Conservation (phyloP, 1,284 basidiomycete species). For the Ceratorhiza oryzae-sativae region DNA sequence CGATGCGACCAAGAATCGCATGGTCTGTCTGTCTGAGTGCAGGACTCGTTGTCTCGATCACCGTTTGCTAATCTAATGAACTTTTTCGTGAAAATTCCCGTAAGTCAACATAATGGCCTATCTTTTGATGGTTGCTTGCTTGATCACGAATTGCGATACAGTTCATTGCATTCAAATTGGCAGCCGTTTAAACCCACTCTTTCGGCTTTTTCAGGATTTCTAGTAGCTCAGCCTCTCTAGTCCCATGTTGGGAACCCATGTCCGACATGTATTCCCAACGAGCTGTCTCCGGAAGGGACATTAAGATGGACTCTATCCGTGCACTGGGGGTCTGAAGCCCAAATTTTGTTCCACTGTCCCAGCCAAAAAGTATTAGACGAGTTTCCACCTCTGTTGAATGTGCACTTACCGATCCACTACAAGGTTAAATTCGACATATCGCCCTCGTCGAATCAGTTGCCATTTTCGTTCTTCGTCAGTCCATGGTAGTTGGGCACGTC, state of each 20-base stretch:
- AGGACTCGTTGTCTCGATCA: too few species aligned
- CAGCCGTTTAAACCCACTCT: conserved; percentile 68
- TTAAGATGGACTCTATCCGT: conserved; percentile 90
- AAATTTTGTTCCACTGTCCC: conserved; percentile 72
- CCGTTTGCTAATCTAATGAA: too few species aligned
- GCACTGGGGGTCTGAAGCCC: conserved; percentile 91
- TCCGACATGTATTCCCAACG: conserved; percentile 95
- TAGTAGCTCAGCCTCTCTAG: conserved; percentile 74
- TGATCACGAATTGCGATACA: conserved; percentile 33
- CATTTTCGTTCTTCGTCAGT: conserved; percentile 76
- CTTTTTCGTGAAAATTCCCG: too few species aligned
- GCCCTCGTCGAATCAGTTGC: conserved; percentile 88
- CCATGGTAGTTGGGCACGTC: conserved; percentile 61
- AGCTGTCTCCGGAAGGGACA: conserved; percentile 89
- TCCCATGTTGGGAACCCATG: conserved; percentile 70
- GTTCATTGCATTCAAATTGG: too few species aligned
- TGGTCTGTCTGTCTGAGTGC: too few species aligned
- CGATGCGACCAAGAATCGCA: too few species aligned
- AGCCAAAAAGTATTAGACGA: neutral
- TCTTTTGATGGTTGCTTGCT: too few species aligned
- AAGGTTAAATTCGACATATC: conserved; percentile 95
- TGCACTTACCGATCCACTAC: conserved; percentile 70
- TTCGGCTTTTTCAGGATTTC: conserved; percentile 72
- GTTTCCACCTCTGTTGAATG: conserved; percentile 29
- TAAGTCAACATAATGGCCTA: too few species aligned